These are phyloP conservation scores for Nissolia schottii DNA, from an alignment of 306 rosid species.

Conservation along the genomic window DNA sequence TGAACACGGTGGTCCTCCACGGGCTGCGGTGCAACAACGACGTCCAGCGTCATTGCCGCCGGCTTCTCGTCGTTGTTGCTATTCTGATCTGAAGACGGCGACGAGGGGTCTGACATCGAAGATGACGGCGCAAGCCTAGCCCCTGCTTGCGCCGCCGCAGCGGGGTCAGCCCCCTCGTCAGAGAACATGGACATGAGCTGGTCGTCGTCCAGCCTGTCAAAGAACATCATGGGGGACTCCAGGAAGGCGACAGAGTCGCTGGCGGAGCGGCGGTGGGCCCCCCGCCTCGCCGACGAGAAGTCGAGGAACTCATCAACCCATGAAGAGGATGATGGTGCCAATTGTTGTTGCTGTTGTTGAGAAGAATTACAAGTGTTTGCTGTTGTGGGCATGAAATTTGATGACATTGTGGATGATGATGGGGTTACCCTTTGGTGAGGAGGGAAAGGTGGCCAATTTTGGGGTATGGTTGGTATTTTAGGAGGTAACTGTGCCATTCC, in stretches of 20 bases:
- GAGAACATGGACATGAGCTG: slow-evolving; percentile 85
- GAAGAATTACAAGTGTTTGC: neutral
- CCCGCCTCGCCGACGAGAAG: slow-evolving; percentile 68
- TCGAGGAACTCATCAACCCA: slow-evolving; percentile 91
- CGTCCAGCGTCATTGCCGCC: slow-evolving; percentile 28
- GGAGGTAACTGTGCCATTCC: slow-evolving; percentile 97
- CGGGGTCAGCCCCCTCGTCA: slow-evolving; percentile 46
- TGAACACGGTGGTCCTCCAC: neutral
- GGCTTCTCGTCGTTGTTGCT: slow-evolving; percentile 63
- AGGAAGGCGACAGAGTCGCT: slow-evolving; percentile 84
- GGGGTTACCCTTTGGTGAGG: slow-evolving; percentile 43
- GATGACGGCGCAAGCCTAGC: slow-evolving; percentile 32
- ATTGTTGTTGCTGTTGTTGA: slow-evolving; percentile 2
- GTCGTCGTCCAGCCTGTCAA: slow-evolving; percentile 77
- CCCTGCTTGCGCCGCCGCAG: slow-evolving; percentile 35
- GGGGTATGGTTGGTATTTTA: slow-evolving; percentile 75
- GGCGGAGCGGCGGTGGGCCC: slow-evolving; percentile 64
- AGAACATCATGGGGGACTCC: slow-evolving; percentile 39
- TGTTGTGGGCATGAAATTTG: slow-evolving; percentile 33
- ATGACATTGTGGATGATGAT: slow-evolving; percentile 28
- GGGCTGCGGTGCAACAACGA: neutral
- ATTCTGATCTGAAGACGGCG: slow-evolving; percentile 82
- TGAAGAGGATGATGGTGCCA: slow-evolving; percentile 12
- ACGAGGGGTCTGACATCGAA: slow-evolving; percentile 52
- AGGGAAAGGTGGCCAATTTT: slow-evolving; percentile 65